A percentile compares a stretch with the other conserved stretches of the same genome.
These are phyloP conservation scores for Paramecium tetraurelia DNA, from an alignment of 73 alveolate species.

Conservation along the genomic window DNA sequence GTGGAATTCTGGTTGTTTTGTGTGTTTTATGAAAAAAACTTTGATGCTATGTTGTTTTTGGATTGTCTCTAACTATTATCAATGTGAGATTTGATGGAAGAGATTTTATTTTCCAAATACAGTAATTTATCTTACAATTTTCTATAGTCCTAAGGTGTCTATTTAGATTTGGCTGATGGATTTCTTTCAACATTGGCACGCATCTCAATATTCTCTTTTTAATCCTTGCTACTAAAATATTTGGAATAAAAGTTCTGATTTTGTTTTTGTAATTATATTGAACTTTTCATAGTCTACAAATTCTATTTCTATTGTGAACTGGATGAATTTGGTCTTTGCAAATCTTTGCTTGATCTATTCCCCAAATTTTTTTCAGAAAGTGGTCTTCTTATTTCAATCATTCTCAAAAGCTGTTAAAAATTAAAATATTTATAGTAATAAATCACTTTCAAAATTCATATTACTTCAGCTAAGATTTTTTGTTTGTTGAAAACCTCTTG, in stretches of 20 bases:
- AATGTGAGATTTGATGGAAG: conserved; percentile 11
- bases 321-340: conserved; percentile 35
- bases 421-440: conserved; percentile 17
- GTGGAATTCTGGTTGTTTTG: neutral
- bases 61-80: neutral
- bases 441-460: conserved; percentile 15
- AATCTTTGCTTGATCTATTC: neutral
- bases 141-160: conserved; percentile 10
- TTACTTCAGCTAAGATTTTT: conserved; percentile 2
- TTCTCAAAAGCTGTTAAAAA: conserved; percentile 1
- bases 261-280: conserved; percentile 24
- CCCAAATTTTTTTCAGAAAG: conserved; percentile 27
- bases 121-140: conserved; percentile 5
- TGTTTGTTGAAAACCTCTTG: conserved; percentile 16
- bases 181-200: neutral
- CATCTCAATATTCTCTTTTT: conserved; percentile 15
- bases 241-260: conserved; percentile 45
- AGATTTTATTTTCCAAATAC: conserved; percentile 26
- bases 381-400: conserved; percentile 42
- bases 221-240: conserved; percentile 37
- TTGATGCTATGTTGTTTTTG: neutral
- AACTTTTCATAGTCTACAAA: conserved; percentile 29
- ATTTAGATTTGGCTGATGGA: neutral
- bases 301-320: neutral
- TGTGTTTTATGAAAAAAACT: neutral